Conservation (phyloP, 768 basidiomycete species). For the Pulveroboletus sp. region DNA sequence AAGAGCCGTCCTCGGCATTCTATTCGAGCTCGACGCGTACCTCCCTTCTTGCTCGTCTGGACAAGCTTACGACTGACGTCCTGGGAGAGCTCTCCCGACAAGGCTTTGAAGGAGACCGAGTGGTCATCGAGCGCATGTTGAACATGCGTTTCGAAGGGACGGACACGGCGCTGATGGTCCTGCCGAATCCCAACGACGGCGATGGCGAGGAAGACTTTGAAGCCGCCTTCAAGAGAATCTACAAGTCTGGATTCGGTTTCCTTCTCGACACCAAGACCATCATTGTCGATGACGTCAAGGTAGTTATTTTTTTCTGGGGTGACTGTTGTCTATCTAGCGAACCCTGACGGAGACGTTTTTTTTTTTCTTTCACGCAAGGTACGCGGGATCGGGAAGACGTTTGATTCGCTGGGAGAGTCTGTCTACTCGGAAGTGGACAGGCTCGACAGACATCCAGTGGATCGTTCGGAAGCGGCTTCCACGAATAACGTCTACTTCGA, state of each 20-base stretch:
- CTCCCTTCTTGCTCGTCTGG: conserved; percentile 59
- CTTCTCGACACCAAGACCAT: conserved; percentile 77
- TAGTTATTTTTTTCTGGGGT: conserved; percentile 24
- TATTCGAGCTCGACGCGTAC: conserved; percentile 58
- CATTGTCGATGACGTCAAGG: conserved; percentile 91
- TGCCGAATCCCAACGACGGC: conserved; percentile 47
- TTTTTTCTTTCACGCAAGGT: conserved; percentile 46
- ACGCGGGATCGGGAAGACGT: conserved; percentile 88
- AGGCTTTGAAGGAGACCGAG: conserved; percentile 73
- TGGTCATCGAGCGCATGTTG: conserved; percentile 75
- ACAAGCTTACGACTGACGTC: conserved; percentile 63
- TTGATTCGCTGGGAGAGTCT: conserved; percentile 73
- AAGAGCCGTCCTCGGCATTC: conserved; percentile 84
- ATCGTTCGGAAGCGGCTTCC: conserved; percentile 44
- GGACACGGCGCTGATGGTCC: conserved; percentile 88
- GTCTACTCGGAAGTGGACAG: conserved; percentile 70
- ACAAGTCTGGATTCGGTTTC: conserved; percentile 90
- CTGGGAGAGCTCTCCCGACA: conserved; percentile 65
- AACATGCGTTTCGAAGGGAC: conserved; percentile 95
- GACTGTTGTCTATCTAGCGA: not conserved
- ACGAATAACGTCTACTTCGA: conserved; percentile 79
- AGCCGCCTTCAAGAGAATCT: conserved; percentile 71
- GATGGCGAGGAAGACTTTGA: conserved; percentile 71
- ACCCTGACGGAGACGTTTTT: too few relatives aligned
- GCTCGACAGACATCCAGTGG: conserved; percentile 41